phyloP scores from a whole-genome alignment of 176 grass and related monocot genomes.

The Ensete glaucum region DNA sequence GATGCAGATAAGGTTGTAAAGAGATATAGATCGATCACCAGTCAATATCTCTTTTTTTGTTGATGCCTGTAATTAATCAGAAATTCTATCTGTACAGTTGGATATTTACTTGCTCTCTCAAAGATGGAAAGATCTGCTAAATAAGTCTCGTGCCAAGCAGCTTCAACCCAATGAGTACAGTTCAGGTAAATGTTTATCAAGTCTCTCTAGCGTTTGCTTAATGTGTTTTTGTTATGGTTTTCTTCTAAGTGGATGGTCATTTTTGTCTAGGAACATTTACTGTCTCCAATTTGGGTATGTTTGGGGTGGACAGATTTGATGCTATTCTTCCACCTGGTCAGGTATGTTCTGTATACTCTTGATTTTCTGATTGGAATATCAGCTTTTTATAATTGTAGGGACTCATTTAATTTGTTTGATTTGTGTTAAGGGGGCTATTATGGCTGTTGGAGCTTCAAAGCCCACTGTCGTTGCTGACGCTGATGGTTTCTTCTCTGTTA shows the following conservation, averaged over 20 bases:
- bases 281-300: slow-evolving; percentile 92
- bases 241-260: slow-evolving; percentile 16
- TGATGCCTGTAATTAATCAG: slow-evolving; percentile 1
- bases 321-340: slow-evolving; percentile 97
- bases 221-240: slow-evolving; percentile 11
- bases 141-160: slow-evolving; percentile 73
- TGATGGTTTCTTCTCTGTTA: slow-evolving; percentile 80
- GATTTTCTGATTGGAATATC: neutral
- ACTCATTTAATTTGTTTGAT: slow-evolving; percentile 12
- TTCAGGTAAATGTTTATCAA: slow-evolving; percentile 38
- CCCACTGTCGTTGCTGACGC: slow-evolving; percentile 58
- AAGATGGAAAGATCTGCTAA: slow-evolving; percentile 82
- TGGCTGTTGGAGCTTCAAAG: slow-evolving; percentile 82
- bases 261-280: slow-evolving; percentile 70
- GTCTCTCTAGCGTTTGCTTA: neutral
- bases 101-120: slow-evolving; percentile 83
- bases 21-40: neutral
- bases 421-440: slow-evolving; percentile 74
- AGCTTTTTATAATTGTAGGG: slow-evolving; percentile 11
- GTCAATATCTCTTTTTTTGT: slow-evolving; percentile 10
- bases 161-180: slow-evolving; percentile 74
- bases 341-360: slow-evolving; percentile 31
- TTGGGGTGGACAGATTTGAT: slow-evolving; percentile 88
- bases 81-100: slow-evolving; percentile 38
- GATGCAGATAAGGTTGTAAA: slow-evolving; percentile 68